Percentiles rank a stretch among this genome's conserved stretches.
phyloP scores from a whole-genome alignment of 345 rosid genomes.

The Barbarea vulgaris region DNA sequence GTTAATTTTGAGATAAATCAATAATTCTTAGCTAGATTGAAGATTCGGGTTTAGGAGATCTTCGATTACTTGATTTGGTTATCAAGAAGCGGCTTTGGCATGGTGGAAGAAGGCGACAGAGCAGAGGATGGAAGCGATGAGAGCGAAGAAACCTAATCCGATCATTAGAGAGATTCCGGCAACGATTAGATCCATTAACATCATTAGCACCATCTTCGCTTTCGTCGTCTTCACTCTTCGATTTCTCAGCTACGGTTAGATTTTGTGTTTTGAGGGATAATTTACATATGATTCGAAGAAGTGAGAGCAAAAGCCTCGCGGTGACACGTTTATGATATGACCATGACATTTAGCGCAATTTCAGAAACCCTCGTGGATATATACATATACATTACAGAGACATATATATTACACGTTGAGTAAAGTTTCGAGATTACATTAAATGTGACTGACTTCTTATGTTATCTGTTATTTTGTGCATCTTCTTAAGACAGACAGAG shows the following conservation, averaged over 20 bases:
- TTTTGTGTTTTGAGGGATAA: background rate
- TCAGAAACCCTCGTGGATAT: no score
- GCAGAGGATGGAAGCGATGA: constrained; percentile 73
- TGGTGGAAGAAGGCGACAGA: constrained; percentile 79
- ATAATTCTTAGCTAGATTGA: background rate
- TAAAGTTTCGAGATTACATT: constrained; percentile 18
- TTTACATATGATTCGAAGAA: constrained; percentile 3
- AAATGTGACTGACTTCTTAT: background rate
- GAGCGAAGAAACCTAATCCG: constrained; percentile 72
- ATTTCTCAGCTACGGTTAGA: background rate
- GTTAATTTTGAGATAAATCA: background rate
- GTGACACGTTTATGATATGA: no score
- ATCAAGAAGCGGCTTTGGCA: constrained; percentile 52
- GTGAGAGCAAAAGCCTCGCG: no score
- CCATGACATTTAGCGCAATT: no score
- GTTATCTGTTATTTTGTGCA: constrained; percentile 9
- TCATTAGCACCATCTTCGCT: constrained; percentile 17
- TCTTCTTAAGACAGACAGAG: background rate
- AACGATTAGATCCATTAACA: constrained; percentile 67
- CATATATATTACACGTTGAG: no score
- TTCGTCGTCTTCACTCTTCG: constrained; percentile 24
- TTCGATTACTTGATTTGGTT: constrained; percentile 18
- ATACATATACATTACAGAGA: no score
- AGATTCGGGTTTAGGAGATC: background rate
- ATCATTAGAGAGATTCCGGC: constrained; percentile 78